These are phyloP conservation scores for Botrytis aclada DNA, from an alignment of 2,329 filamentous ascomycete genomes.

Conservation along the genomic window DNA sequence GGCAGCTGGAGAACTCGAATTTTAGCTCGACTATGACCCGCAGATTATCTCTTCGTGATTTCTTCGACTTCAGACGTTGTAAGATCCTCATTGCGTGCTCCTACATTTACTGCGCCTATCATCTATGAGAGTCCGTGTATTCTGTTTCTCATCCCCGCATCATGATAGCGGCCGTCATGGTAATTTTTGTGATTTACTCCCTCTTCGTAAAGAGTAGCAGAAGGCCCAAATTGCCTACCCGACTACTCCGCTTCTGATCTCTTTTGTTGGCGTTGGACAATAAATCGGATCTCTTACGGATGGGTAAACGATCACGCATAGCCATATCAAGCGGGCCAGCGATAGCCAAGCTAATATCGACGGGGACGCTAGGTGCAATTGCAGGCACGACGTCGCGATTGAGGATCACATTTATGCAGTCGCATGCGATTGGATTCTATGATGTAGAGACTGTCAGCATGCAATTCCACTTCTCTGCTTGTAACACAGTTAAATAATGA, in stretches of 20 bases:
- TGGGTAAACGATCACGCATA: not conserved
- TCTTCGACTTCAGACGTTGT: not conserved
- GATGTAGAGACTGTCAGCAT: not conserved
- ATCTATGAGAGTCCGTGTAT: not conserved
- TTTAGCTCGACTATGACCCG: not conserved
- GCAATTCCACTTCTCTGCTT: not conserved
- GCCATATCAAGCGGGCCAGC: too few species aligned
- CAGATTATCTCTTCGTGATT: not conserved
- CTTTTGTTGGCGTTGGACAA: too few species aligned
- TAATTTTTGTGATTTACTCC: too few species aligned
- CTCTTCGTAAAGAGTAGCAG: not conserved
- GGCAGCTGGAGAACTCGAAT: not conserved
- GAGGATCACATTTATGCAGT: not conserved
- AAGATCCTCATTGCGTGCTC: not conserved
- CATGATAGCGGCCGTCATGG: too few species aligned
- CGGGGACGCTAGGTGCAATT: not conserved
- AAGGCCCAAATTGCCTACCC: not conserved
- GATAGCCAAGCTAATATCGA: not conserved
- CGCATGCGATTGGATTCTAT: not conserved
- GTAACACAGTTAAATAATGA: not conserved
- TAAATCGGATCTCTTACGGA: not conserved
- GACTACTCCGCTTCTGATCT: rapidly evolving
- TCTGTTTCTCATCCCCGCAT: not conserved
- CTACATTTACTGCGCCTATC: not conserved
- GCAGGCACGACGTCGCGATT: not conserved